Evolutionary conservation across 2,329 filamentous ascomycete genomes (phyloP).

Genomic region (Fusarium praegraminearum): DNA sequence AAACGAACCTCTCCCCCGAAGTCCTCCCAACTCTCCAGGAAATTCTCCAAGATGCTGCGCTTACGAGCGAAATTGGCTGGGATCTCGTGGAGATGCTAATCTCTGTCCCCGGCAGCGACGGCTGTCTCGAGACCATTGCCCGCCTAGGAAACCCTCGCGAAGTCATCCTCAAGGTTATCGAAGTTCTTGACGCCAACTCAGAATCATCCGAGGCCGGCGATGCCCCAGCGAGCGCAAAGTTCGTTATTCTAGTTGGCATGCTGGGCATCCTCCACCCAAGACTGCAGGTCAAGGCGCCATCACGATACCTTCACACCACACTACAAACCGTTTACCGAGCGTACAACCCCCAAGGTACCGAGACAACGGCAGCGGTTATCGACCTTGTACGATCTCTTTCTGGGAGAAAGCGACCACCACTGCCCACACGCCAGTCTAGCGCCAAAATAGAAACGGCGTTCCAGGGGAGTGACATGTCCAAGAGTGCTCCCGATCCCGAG

Average conservation of each 20-base stretch:
- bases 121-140: constrained; percentile 79
- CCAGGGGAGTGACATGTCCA: constrained; percentile 65
- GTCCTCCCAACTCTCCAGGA: constrained; percentile 76
- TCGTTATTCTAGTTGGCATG: constrained; percentile 77
- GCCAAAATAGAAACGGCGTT: constrained; percentile 66
- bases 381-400: constrained; percentile 77
- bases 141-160: constrained; percentile 83
- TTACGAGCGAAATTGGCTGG: constrained; percentile 85
- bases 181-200: constrained; percentile 70
- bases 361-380: constrained; percentile 77
- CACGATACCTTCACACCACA: constrained; percentile 81
- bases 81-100: constrained; percentile 83
- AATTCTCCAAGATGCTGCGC: constrained; percentile 73
- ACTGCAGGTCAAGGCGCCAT: constrained; percentile 82
- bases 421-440: constrained; percentile 71
- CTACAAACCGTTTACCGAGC: constrained; percentile 76
- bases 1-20: constrained; percentile 76
- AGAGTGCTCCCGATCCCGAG: constrained; percentile 72
- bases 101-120: constrained; percentile 73
- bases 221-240: constrained; percentile 61
- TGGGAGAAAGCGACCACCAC: constrained; percentile 72
- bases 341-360: constrained; percentile 72
- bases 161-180: constrained; percentile 83
- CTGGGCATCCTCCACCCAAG: constrained; percentile 78
- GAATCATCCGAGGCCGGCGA: constrained; percentile 55